Percentiles rank a stretch among this genome's conserved stretches.
Evolutionary conservation across 257 asterid species (phyloP).

Genomic region (Perilla frutescens): DNA sequence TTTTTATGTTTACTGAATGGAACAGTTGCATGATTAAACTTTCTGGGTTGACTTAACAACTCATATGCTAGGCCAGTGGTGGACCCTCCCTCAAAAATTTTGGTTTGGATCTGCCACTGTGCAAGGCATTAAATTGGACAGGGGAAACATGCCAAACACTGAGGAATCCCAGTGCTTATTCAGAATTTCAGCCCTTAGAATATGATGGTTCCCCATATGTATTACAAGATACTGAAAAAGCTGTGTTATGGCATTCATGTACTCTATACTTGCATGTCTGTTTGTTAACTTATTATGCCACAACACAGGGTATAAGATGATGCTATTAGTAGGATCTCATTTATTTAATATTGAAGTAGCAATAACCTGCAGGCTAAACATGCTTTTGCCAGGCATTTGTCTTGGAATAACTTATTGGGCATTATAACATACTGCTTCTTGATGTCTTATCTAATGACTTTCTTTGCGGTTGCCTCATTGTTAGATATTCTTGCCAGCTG

Average conservation of each 20-base stretch:
- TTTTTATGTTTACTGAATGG: conserved; percentile 17
- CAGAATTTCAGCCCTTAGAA: too few species aligned
- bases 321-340: not conserved
- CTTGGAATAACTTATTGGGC: not conserved
- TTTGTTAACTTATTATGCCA: not conserved
- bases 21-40: conserved; percentile 10
- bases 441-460: not conserved
- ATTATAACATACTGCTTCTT: conserved; percentile 1
- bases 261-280: not conserved
- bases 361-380: not conserved
- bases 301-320: not conserved
- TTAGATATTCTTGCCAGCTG: conserved; percentile 6
- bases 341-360: too few species aligned
- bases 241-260: not conserved
- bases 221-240: not conserved
- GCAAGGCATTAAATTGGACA: not conserved
- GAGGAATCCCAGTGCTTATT: conserved; percentile 1
- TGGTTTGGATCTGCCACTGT: too few species aligned
- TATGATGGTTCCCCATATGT: not conserved
- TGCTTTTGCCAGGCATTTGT: not conserved
- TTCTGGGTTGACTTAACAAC: conserved; percentile 9
- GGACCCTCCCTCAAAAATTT: too few species aligned
- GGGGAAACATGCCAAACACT: not conserved
- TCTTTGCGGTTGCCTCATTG: not conserved
- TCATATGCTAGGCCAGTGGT: not conserved